These are phyloP conservation scores for Neovahlkampfia damariscottae DNA, from an alignment of 78 protist genomes.

Conservation along the genomic window DNA sequence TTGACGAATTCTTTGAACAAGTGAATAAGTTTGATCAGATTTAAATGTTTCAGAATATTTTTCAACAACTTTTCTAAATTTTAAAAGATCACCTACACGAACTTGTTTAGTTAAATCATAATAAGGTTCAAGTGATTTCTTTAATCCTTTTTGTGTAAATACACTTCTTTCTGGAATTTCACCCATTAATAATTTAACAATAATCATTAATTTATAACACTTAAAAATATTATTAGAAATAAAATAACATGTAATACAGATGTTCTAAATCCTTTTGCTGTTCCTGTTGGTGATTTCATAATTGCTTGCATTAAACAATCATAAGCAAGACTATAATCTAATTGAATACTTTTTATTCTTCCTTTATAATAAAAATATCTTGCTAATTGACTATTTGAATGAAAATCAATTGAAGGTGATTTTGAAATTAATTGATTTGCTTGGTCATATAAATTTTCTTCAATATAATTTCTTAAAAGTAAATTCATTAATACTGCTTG, in stretches of 20 bases:
- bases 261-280: conserved; percentile 80
- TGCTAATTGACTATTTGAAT: conserved; percentile 59
- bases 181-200: conserved; percentile 85
- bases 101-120: conserved; percentile 65
- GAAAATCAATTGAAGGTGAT: conserved; percentile 59
- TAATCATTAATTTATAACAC: conserved; percentile 52
- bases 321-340: conserved; percentile 74
- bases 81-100: conserved; percentile 67
- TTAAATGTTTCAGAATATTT: conserved; percentile 28
- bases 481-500: conserved; percentile 31
- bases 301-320: conserved; percentile 56
- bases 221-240: not conserved
- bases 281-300: conserved; percentile 85
- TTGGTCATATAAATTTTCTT: conserved; percentile 61
- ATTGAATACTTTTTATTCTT: conserved; percentile 72
- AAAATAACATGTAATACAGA: conserved; percentile 10
- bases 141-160: conserved; percentile 49
- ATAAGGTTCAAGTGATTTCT: conserved; percentile 69
- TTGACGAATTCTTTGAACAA: conserved; percentile 69
- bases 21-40: conserved; percentile 60
- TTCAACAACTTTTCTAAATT: conserved; percentile 43
- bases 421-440: conserved; percentile 70
- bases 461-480: conserved; percentile 65
- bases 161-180: conserved; percentile 80
- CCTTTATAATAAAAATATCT: conserved; percentile 79